A percentile compares a stretch with the other conserved stretches of the same genome.
Evolutionary conservation across 257 asterid species (phyloP).

Genomic region (Fraxinus americana): DNA sequence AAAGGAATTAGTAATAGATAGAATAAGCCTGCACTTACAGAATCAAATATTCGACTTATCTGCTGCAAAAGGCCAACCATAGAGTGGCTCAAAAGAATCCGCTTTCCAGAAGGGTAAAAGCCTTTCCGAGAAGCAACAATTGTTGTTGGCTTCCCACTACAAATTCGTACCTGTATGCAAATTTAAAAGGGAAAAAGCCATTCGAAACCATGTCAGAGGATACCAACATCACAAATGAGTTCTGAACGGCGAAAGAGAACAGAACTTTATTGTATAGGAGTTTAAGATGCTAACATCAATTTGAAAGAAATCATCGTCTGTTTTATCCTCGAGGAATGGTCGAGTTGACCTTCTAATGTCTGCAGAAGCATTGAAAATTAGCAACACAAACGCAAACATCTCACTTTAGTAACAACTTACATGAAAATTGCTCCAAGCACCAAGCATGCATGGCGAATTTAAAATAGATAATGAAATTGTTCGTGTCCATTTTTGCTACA

Average conservation of each 20-base stretch:
- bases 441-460: not conserved
- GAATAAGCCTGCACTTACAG: constrained; percentile 48
- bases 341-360: constrained; percentile 82
- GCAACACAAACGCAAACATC: constrained; percentile 11
- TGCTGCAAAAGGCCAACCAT: constrained; percentile 77
- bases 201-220: not conserved
- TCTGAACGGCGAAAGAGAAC: constrained; percentile 11
- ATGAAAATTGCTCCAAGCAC: constrained; percentile 10
- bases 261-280: constrained; percentile 1
- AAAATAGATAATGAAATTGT: constrained; percentile 5
- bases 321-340: constrained; percentile 71
- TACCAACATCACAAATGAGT: constrained; percentile 6
- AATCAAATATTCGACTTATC: constrained; percentile 66
- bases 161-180: constrained; percentile 60
- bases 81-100: constrained; percentile 54
- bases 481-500: not conserved
- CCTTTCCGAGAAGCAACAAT: constrained; percentile 74
- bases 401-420: not conserved
- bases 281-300: constrained; percentile 67
- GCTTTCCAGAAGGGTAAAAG: constrained; percentile 80
- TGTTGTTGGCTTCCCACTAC: constrained; percentile 82
- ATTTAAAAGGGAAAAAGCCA: constrained; percentile 16
- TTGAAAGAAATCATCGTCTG: constrained; percentile 83
- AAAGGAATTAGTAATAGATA: not conserved
- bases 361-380: constrained; percentile 37